A percentile compares a stretch with the other conserved stretches of the same genome.
Evolutionary conservation across 805 yeast genomes (phyloP).

Genomic region (Candida nonsorbophila): DNA sequence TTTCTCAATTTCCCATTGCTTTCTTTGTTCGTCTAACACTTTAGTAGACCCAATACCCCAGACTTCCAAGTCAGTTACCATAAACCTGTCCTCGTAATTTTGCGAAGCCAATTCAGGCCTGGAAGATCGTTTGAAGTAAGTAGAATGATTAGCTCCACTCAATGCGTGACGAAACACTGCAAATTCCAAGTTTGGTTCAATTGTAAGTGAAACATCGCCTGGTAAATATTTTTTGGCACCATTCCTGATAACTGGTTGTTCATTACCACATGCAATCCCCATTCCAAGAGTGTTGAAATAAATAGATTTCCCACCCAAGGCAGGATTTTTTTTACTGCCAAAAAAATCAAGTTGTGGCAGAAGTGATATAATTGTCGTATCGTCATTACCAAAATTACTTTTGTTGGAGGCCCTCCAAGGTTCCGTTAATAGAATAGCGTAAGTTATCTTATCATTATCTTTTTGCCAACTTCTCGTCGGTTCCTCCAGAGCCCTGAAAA

Average conservation of each 20-base stretch:
- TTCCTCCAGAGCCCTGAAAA: slow-evolving; percentile 21
- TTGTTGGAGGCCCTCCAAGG: slow-evolving; percentile 81
- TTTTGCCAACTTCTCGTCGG: slow-evolving; percentile 26
- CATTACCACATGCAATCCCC: slow-evolving; percentile 78
- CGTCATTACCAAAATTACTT: slow-evolving; percentile 61
- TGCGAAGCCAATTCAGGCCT: slow-evolving; percentile 10
- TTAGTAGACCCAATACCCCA: slow-evolving; percentile 87
- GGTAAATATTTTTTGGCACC: slow-evolving; percentile 46
- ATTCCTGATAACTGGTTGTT: slow-evolving; percentile 54
- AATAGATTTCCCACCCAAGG: slow-evolving; percentile 32
- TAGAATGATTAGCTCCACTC: slow-evolving; percentile 11
- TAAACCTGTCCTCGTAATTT: slow-evolving; percentile 63
- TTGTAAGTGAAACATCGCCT: slow-evolving; percentile 74
- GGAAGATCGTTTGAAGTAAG: slow-evolving; percentile 21
- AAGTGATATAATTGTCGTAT: slow-evolving; percentile 58
- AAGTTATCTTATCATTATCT: slow-evolving; percentile 42
- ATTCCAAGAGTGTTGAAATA: slow-evolving; percentile 72
- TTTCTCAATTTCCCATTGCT: slow-evolving; percentile 89
- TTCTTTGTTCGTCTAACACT: slow-evolving; percentile 71
- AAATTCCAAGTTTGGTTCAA: slow-evolving; percentile 76
- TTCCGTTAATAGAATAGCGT: slow-evolving; percentile 57
- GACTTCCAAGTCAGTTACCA: slow-evolving; percentile 74
- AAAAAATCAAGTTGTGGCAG: slow-evolving; percentile 61
- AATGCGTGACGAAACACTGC: slow-evolving; percentile 73
- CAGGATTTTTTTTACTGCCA: slow-evolving; percentile 21